phyloP scores from a whole-genome alignment of 2,329 filamentous ascomycete species.

The Raffaelea albimanens region DNA sequence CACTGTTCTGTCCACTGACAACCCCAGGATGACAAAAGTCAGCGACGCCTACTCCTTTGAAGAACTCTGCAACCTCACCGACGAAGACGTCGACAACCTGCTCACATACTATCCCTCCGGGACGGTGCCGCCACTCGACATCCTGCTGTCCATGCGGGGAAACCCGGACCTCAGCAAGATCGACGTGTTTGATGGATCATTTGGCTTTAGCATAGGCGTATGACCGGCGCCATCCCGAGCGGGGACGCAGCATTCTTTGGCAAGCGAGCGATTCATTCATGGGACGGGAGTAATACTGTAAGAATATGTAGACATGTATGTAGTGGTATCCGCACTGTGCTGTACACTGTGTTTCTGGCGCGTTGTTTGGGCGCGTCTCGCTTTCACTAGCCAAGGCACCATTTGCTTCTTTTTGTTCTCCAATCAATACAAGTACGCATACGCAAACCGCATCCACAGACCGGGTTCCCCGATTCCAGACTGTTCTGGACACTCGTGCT shows the following conservation, averaged over 20 bases:
- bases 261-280: no score
- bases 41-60: constrained; percentile 81
- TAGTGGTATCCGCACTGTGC: background rate
- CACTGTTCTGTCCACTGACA: constrained; percentile 18
- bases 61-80: constrained; percentile 72
- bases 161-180: constrained; percentile 32
- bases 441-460: no score
- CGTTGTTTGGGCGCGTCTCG: no score
- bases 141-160: constrained; percentile 45
- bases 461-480: no score
- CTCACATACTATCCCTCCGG: constrained; percentile 59
- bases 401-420: no score
- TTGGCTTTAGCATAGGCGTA: constrained; percentile 46
- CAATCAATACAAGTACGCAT: no score
- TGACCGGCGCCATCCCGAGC: constrained; percentile 6
- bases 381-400: no score
- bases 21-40: constrained; percentile 73
- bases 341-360: background rate
- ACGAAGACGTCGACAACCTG: constrained; percentile 77
- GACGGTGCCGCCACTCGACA: constrained; percentile 45
- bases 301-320: no score
- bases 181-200: constrained; percentile 51
- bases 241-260: no score
- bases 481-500: no score
- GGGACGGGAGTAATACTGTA: no score